phyloP scores from a whole-genome alignment of 495 filamentous ascomycete genomes.

The Penicillium goetzii region DNA sequence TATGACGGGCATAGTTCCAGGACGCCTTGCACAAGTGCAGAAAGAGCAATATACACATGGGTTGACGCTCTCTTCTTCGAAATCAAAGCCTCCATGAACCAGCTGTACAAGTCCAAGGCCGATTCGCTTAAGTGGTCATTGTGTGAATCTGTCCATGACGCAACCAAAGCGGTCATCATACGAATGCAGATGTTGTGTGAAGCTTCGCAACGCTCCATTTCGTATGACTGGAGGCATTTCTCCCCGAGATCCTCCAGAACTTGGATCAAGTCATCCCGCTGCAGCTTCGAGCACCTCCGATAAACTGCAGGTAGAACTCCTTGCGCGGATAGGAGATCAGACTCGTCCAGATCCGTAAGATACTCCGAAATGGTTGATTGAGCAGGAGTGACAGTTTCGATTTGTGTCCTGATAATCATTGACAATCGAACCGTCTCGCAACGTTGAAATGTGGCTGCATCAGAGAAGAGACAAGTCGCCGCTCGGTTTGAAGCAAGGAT shows the following conservation, averaged over 20 bases:
- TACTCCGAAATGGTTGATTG: conserved; percentile 58
- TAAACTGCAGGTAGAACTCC: conserved; percentile 52
- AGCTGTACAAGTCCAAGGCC: conserved; percentile 77
- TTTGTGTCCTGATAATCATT: conserved; percentile 33
- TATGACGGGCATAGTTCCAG: conserved; percentile 67
- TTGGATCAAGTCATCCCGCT: conserved; percentile 40
- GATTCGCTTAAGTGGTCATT: conserved; percentile 59
- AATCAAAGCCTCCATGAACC: conserved; percentile 69
- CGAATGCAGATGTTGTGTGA: conserved; percentile 70
- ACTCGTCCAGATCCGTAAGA: conserved; percentile 57
- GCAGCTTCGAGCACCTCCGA: conserved; percentile 35
- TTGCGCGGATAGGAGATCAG: conserved; percentile 62
- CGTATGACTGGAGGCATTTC: conserved; percentile 63
- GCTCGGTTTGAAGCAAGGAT: conserved; percentile 41
- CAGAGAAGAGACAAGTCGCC: conserved; percentile 32
- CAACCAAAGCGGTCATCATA: conserved; percentile 65
- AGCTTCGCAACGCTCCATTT: conserved; percentile 76
- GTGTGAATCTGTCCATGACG: conserved; percentile 62
- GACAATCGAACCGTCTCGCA: conserved; percentile 44
- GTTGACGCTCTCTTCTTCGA: conserved; percentile 66
- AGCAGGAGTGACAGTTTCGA: conserved; percentile 37
- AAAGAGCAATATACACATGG: conserved; percentile 65
- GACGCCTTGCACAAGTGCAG: conserved; percentile 67
- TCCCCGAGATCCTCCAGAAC: conserved; percentile 60
- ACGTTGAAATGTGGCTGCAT: conserved; percentile 41